Base-by-base conservation (phyloP, 2,329 filamentous ascomycete species). In the Magnaporthiopsis rhizophila region DNA sequence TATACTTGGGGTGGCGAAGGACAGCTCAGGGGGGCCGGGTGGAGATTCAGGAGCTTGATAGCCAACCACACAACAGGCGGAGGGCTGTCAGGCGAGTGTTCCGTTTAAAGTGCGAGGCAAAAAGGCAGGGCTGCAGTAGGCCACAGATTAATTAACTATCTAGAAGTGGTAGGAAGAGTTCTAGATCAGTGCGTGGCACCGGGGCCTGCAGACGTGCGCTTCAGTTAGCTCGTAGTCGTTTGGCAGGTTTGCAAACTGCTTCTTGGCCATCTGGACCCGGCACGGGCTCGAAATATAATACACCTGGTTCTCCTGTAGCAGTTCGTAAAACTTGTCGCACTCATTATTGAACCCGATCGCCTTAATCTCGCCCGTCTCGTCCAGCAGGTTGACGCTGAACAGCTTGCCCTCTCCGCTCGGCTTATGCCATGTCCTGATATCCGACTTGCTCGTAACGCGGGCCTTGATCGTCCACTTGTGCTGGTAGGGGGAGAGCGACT, bases 401-500 rank as follows among this genome's bases (percentile, higher is more conserved):
- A 99, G 85, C 78, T 96, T 97, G 66, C 95, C 95, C 73, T 96
- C 91, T 63, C 92, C 90, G 68, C 87, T 94, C 65, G 87, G 82
- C 77, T 97, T 98, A 76, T 96, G 90, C 93, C 94, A 99, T 66
- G 89, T 94, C 80, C 91, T 95, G 77, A 99, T 94, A 30, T 92
- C 90, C 13, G 91, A 92, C 78, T 97, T 98, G 76, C 84, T 84
- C 30, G 92, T 93, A 71, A 96, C 94, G 69, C 95, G 89, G 32
- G 92, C 95, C 79, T 96, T 97, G 80, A 99, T 98, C 9, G 94
- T 98, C 95, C 95, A 99, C 76, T 96, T 97, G 78, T 97, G 89
- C 61, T 89, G 87, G 72, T 96, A 98, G 18, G 93, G 93, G 0
- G 93, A 97, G n/a, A 99, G 83, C 2, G 89, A 89, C 78, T 98